Conservation (phyloP, 225 moss, liverwort and hornwort species). For the Polytrichum commune region DNA sequence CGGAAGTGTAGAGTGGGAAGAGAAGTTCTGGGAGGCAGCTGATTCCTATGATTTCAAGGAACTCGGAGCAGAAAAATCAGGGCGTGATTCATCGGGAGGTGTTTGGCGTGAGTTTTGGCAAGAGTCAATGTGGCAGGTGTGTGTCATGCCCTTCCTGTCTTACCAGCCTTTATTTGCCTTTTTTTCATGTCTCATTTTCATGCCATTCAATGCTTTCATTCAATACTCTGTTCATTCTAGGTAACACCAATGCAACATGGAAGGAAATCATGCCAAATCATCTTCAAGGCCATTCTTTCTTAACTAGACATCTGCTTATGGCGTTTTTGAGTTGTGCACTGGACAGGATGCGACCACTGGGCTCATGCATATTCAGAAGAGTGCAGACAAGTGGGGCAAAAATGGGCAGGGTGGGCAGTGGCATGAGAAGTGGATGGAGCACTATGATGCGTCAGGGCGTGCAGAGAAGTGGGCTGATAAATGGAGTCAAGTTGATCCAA, state of each 20-base stretch:
- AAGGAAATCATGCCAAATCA: no score
- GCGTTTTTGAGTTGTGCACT: neutral
- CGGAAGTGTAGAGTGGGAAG: slow-evolving; percentile 89
- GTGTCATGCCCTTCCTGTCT: neutral
- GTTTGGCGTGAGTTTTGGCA: slow-evolving; percentile 99
- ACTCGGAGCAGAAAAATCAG: slow-evolving; percentile 95
- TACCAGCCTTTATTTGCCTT: neutral
- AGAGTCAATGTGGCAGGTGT: slow-evolving; percentile 98
- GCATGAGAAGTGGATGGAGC: slow-evolving; percentile 98
- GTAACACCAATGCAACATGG: no score
- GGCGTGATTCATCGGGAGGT: slow-evolving; percentile 74
- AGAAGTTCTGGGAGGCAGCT: slow-evolving; percentile 94
- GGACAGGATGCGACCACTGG: slow-evolving; percentile 66
- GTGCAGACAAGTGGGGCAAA: slow-evolving; percentile 96
- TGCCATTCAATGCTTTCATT: no score
- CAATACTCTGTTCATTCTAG: no score
- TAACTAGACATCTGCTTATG: neutral
- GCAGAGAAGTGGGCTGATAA: slow-evolving; percentile 98
- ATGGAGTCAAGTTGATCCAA: slow-evolving; percentile 83
- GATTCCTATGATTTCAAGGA: slow-evolving; percentile 90
- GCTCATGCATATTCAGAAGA: slow-evolving; percentile 78
- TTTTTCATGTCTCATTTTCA: neutral
- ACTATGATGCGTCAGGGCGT: slow-evolving; percentile 80
- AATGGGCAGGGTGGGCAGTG: slow-evolving; percentile 76
- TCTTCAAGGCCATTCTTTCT: no score